Conservation (phyloP, 75 land plant species). For the Cupressus sempervirens region DNA sequence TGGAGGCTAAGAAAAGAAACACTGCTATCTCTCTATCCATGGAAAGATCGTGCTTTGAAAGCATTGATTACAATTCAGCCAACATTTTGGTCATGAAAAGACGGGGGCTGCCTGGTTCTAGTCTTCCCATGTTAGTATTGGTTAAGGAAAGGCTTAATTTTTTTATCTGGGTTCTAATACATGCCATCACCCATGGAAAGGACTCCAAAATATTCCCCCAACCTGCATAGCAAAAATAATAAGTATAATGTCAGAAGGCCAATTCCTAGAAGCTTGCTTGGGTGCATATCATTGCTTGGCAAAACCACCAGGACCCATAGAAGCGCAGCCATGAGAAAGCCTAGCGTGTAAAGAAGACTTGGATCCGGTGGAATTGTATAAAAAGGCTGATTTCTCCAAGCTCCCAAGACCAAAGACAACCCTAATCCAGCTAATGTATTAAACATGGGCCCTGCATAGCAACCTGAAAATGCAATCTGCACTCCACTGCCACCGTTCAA, state of each 20-base stretch:
- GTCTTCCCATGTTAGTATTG: neutral
- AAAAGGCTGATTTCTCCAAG: slow-evolving; percentile 53
- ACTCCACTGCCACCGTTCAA: slow-evolving; percentile 54
- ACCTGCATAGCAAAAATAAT: slow-evolving; percentile 47
- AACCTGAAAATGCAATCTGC: slow-evolving; percentile 76
- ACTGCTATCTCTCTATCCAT: neutral
- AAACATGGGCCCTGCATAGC: slow-evolving; percentile 89
- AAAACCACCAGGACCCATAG: slow-evolving; percentile 62
- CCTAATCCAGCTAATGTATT: slow-evolving; percentile 73
- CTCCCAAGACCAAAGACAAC: slow-evolving; percentile 45
- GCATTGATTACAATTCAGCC: neutral
- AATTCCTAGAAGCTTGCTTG: slow-evolving; percentile 44
- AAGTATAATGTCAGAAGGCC: slow-evolving; percentile 66
- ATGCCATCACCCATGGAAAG: slow-evolving; percentile 10
- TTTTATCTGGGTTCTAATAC: neutral
- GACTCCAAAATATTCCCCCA: slow-evolving; percentile 27
- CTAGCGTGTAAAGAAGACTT: slow-evolving; percentile 47
- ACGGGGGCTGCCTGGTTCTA: neutral
- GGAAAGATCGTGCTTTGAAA: neutral
- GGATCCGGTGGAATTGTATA: slow-evolving; percentile 41
- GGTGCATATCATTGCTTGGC: slow-evolving; percentile 54
- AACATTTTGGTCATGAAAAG: neutral
- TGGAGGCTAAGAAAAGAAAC: neutral
- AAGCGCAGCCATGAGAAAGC: slow-evolving; percentile 50
- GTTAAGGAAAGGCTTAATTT: neutral